phyloP scores from a whole-genome alignment of 1,284 basidiomycete genomes.

The Fomitopsis pinicola region DNA sequence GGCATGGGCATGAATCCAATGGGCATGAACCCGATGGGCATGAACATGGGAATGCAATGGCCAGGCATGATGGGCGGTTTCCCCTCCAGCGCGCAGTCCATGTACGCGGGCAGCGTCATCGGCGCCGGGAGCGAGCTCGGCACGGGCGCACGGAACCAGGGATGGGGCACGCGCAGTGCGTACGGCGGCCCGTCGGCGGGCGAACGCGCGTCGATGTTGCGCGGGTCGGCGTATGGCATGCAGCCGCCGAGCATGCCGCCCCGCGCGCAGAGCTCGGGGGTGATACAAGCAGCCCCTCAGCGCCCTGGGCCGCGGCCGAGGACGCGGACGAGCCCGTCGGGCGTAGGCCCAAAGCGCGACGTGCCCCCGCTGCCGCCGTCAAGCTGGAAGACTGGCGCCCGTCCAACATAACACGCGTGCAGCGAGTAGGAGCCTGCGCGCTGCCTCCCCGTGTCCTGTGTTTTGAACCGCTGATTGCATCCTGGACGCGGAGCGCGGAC shows the following conservation, averaged over 20 bases:
- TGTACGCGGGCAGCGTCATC: slow-evolving; percentile 50
- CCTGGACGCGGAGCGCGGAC: not conserved
- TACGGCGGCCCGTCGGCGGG: slow-evolving; percentile 51
- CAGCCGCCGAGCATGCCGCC: slow-evolving; percentile 15
- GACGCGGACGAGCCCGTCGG: slow-evolving; percentile 54
- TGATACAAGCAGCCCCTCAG: slow-evolving; percentile 14
- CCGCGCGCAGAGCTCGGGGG: slow-evolving; percentile 21
- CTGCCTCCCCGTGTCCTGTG: not conserved
- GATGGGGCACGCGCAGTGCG: slow-evolving; percentile 62
- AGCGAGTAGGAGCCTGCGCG: not conserved
- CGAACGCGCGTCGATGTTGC: slow-evolving; percentile 25
- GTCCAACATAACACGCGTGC: slow-evolving; percentile 11
- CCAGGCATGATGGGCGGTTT: slow-evolving; percentile 38
- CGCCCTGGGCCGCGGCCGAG: slow-evolving; percentile 34
- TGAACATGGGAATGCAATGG: slow-evolving; percentile 43
- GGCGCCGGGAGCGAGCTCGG: slow-evolving; percentile 54
- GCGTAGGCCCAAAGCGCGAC: slow-evolving; percentile 17
- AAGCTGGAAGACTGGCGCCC: slow-evolving; percentile 46
- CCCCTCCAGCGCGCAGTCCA: slow-evolving; percentile 45
- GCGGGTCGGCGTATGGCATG: slow-evolving; percentile 21
- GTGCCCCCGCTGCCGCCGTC: slow-evolving; percentile 48
- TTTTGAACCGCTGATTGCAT: not conserved
- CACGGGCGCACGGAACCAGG: slow-evolving; percentile 30
- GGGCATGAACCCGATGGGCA: slow-evolving; percentile 35
- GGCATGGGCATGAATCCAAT: slow-evolving; percentile 27